phyloP scores from a whole-genome alignment of 2,329 filamentous ascomycete species.

The Beauveria sp. region DNA sequence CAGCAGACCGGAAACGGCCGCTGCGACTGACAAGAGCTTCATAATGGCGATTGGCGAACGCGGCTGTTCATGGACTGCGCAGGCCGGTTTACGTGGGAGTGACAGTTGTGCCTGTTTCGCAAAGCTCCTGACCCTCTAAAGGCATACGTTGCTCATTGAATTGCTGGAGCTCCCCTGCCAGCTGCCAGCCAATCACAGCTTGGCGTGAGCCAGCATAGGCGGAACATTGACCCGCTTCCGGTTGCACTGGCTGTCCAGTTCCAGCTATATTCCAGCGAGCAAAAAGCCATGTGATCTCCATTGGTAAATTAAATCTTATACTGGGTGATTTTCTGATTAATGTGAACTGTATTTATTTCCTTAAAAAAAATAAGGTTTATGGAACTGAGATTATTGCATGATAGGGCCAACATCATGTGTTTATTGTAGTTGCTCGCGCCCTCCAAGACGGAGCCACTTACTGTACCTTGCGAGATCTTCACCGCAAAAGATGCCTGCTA shows the following conservation, averaged over 20 bases:
- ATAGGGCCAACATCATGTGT: too few relatives aligned
- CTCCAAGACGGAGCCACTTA: too few relatives aligned
- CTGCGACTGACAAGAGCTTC: conserved; percentile 41
- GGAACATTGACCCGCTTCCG: conserved; percentile 8
- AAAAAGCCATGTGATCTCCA: too few relatives aligned
- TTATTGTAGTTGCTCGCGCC: too few relatives aligned
- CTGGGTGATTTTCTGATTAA: too few relatives aligned
- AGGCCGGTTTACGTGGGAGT: conserved; percentile 14
- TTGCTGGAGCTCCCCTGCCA: conserved; percentile 21
- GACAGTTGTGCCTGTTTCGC: conserved; percentile 16
- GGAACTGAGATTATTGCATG: too few relatives aligned
- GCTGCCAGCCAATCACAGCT: conserved; percentile 21
- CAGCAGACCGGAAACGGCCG: conserved; percentile 52
- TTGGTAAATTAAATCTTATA: too few relatives aligned
- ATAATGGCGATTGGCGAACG: conserved; percentile 25
- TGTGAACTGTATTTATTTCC: too few relatives aligned
- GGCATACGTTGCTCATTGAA: conserved; percentile 30
- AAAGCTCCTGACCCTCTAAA: conserved; percentile 16
- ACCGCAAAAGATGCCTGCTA: too few relatives aligned
- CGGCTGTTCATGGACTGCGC: conserved; percentile 27
- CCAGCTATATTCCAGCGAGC: too few relatives aligned
- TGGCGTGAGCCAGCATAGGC: neutral
- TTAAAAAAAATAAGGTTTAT: too few relatives aligned
- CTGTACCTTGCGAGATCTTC: too few relatives aligned
- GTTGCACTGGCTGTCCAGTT: neutral